Base-by-base conservation (phyloP, 2,329 filamentous ascomycete species). In the Cladophialophora immunda region DNA sequence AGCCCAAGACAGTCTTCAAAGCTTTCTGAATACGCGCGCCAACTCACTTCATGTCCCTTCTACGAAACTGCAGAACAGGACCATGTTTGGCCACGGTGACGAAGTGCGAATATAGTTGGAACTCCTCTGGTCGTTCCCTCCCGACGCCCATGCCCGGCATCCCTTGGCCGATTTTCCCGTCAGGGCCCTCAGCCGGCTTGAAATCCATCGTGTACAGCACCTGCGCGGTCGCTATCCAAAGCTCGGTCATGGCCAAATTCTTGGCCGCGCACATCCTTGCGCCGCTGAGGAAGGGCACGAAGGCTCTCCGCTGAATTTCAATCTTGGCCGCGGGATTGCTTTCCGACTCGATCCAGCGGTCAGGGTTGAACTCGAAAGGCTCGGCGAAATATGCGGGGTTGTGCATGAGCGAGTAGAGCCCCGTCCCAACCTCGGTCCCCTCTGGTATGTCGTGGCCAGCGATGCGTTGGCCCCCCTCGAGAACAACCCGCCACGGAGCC, bases 351-450 rank as follows among this genome's bases (percentile, higher is more conserved):
- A 58, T 58, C 56, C 56, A 47, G 15, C 36, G 56, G 56, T 41
- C 56, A 27, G 56, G 56, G 36, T 30, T 47, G 56, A 47, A 58
- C 7, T 38, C 22, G 27, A 27, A 58, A 1, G 56, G 56, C 19
- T 58, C 56, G 36, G 22, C 56, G 19, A 58, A 58, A 17, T 58
- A 58, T 41, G 56, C 56, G 7, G 56, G 36, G 27, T 47, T 58
- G 15, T 58, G 36, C 36, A 58, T 45, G 34, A 47, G 56, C 4
- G 56, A 58, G 56, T 58, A 58, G 13, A 47, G 25, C 17, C 56
- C n/a, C 19, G 56, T 58, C 19, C 56, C 56, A 13, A 47, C 56
- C 47, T 47, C 56, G 13, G 19, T 30, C 22, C 36, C 56, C 56
- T 30, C 22, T 9, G 36, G 56, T 11, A 58, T 47, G 4, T 47